Base-by-base conservation (phyloP, 2,329 filamentous ascomycete genomes). In the Nigrospora oryzae region DNA sequence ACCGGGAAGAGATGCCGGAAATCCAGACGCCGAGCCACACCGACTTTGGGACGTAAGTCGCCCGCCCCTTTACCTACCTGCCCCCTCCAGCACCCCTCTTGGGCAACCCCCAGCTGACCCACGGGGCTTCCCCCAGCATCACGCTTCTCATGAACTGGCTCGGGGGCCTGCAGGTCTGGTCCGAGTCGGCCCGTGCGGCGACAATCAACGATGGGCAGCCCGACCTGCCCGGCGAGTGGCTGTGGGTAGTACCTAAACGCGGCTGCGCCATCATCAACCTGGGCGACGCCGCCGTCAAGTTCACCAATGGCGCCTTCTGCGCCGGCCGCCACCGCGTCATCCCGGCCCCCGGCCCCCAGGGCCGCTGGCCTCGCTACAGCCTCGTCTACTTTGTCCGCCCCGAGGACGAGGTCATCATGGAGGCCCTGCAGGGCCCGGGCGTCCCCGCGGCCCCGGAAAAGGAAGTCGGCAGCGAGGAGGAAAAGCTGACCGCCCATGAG, bases 91-190 rank as follows among this genome's bases (percentile, higher is more conserved):
- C 19, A 32, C 23, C 19, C 38, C n/a, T 31, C 3, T 16, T 33
- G n/a, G n/a, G n/a, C n/a, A n/a, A n/a, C n/a, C n/a, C n/a, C n/a
- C n/a, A n/a, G n/a, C n/a, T n/a, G n/a, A n/a, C n/a, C n/a, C n/a
- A n/a, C n/a, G n/a, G n/a, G n/a, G n/a, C n/a, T n/a, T n/a, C n/a
- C n/a, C n/a, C n/a, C 40, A 64, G 61, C 3, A 56, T 67, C 40
- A 66, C 63, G 10, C 47, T 67, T 17, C 52, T 67, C 17, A 65
- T 66, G 58, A 68, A 66, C 47, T 63, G 59, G 59, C 55, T 65
- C 15, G 65, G 63, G 34, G 64, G 65, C 3, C 53, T 67, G 14
- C 63, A 67, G 44, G 59, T 67, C 17, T 63, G 57, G 52, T 60
- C 56, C 3, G 51, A 56, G 36, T 60, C 59, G 4, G 44, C 57